These are phyloP conservation scores for Monosporozyma yasuniensis DNA, from an alignment of 805 yeast genomes.

Conservation along the genomic window DNA sequence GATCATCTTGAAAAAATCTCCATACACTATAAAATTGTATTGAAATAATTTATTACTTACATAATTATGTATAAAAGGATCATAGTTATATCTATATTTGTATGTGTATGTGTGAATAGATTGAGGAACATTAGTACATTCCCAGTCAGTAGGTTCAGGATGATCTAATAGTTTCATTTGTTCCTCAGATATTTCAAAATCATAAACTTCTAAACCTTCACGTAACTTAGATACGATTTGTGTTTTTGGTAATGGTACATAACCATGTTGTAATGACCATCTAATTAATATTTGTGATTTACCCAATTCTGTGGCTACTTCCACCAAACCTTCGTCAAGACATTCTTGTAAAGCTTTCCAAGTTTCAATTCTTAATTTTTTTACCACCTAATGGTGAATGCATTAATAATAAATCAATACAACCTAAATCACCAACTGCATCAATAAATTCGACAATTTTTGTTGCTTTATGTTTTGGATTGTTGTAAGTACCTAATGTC, in stretches of 20 bases:
- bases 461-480: slow-evolving; percentile 33
- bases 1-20: not conserved
- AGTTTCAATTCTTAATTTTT: slow-evolving; percentile 45
- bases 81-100: too few relatives aligned
- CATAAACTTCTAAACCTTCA: slow-evolving; percentile 46
- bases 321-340: slow-evolving; percentile 45
- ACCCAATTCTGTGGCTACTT: slow-evolving; percentile 41
- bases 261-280: slow-evolving; percentile 69
- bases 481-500: slow-evolving; percentile 47
- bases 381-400: slow-evolving; percentile 52
- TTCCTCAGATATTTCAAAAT: slow-evolving; percentile 36
- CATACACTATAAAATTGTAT: not conserved
- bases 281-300: slow-evolving; percentile 55
- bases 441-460: slow-evolving; percentile 43
- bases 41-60: too few relatives aligned
- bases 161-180: slow-evolving; percentile 38
- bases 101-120: too few relatives aligned
- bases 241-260: slow-evolving; percentile 64
- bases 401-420: slow-evolving; percentile 63
- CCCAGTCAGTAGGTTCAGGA: slow-evolving; percentile 74
- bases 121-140: slow-evolving; percentile 52
- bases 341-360: slow-evolving; percentile 72
- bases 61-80: too few relatives aligned
- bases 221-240: slow-evolving; percentile 42
- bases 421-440: slow-evolving; percentile 46